Evolutionary conservation across 164 flowering plant species (phyloP), one percentile per base, ranked within the genome.

Genomic region (Platanus orientalis): DNA sequence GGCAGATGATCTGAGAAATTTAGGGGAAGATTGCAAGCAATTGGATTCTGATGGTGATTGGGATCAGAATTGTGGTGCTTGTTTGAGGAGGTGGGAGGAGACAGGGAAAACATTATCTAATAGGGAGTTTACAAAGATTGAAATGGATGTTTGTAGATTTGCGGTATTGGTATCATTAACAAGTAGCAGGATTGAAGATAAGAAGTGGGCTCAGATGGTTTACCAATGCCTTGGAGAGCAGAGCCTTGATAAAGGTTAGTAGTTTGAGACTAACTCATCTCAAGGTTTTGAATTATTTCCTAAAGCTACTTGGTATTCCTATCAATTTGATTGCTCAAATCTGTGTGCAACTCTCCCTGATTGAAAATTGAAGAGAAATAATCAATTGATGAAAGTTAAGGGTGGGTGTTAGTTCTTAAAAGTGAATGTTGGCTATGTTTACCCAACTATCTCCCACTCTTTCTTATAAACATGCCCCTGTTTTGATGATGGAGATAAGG

Each of bases 101-200:
- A n/a, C n/a, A n/a, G n/a, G n/a, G n/a, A n/a, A 19, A 64, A 36
- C 61, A 48, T 45, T 67, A 24, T 57, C 25, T 2, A 21, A 42
- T 40, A 49, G 24, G 24, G 55, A 34, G 0, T 42, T 62, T 0
- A 11, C 2, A 13, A 34, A 49, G 51, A 39, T 0, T 32, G 69
- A 73, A 47, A 34, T 25, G 0, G 70, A 80, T 32, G 52, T 74
- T 59, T 85, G 90, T 45, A 70, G 80, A 55, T 81, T 83, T 74
- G 62, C 80, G 12, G 79, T 79, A 19, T 30, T 77, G 62, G 75
- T 81, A 4, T 50, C 81, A 16, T 44, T 78, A 26, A 69, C 63
- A 19, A 75, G 87, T 63, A 62, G 25, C 10, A 73, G 62, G 49
- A 61, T 68, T 56, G 57, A 40, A 17, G 78, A 80, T 58, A 27